A percentile compares a stretch with the other conserved stretches of the same genome.
These are phyloP conservation scores for Aspergillus pseudonomiae DNA, from an alignment of 2,329 filamentous ascomycete species.

Conservation along the genomic window DNA sequence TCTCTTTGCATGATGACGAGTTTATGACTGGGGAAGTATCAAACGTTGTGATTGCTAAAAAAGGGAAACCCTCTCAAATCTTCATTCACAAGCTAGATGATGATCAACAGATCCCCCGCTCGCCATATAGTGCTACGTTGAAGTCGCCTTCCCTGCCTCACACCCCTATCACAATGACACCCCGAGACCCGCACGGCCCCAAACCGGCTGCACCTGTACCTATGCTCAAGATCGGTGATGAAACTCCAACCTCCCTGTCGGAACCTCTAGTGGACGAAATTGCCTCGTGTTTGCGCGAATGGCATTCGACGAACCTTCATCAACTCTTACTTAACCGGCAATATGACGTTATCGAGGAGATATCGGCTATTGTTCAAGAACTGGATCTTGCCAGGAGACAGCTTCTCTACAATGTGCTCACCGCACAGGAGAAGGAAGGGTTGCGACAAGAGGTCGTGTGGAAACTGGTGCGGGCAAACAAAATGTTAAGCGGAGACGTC, in stretches of 20 bases:
- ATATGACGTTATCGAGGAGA: slow-evolving; percentile 78
- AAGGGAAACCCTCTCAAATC: slow-evolving; percentile 45
- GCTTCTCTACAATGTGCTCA: slow-evolving; percentile 91
- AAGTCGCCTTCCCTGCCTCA: slow-evolving; percentile 36
- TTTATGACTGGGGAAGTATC: slow-evolving; percentile 31
- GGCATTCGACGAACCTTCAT: slow-evolving; percentile 97
- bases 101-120: slow-evolving; percentile 34
- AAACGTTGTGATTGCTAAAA: slow-evolving; percentile 40
- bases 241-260: slow-evolving; percentile 83
- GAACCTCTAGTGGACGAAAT: slow-evolving; percentile 98
- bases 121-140: slow-evolving; percentile 27
- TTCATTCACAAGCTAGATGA: slow-evolving; percentile 42
- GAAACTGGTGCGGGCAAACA: slow-evolving; percentile 93
- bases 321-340: slow-evolving; percentile 81
- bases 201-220: slow-evolving; percentile 91
- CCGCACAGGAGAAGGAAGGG: slow-evolving; percentile 75
- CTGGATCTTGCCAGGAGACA: slow-evolving; percentile 85
- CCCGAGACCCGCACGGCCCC: slow-evolving; percentile 63
- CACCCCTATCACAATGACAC: slow-evolving; percentile 34
- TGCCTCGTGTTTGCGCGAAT: slow-evolving; percentile 92
- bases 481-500: slow-evolving; percentile 88
- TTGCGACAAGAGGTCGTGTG: slow-evolving; percentile 90
- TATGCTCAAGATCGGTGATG: slow-evolving; percentile 96
- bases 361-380: slow-evolving; percentile 78
- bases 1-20: slow-evolving; percentile 32